Conservation (phyloP, 228 moss, liverwort and hornwort species). For the Sphagnum magellanicum region DNA sequence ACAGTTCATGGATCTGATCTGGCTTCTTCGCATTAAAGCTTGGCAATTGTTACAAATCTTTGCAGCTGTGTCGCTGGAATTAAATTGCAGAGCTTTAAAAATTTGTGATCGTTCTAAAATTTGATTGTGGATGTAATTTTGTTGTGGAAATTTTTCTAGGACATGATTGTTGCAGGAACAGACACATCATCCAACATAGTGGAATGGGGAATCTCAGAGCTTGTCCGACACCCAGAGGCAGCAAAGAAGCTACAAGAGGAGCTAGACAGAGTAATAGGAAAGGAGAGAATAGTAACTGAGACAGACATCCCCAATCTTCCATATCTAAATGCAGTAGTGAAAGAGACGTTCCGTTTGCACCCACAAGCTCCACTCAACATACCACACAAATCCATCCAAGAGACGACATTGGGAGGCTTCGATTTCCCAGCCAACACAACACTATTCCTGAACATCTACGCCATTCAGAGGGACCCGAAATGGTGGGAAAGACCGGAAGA, state of each 20-base stretch:
- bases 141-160: background rate
- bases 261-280: background rate
- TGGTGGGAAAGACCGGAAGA: background rate
- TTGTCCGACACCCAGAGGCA: background rate
- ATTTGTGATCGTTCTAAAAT: background rate
- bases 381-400: background rate
- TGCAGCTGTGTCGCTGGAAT: background rate
- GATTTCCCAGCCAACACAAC: background rate
- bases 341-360: slow-evolving; percentile 1
- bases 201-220: slow-evolving; percentile 2
- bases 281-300: background rate
- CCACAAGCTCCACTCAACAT: background rate
- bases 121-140: background rate
- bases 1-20: no score
- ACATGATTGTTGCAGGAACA: slow-evolving; percentile 1
- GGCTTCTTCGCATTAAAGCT: no score
- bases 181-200: background rate
- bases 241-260: background rate
- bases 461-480: background rate
- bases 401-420: background rate
- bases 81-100: background rate
- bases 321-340: background rate
- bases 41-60: background rate
- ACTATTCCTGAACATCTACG: background rate
- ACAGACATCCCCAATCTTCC: background rate